phyloP scores from a whole-genome alignment of 495 filamentous ascomycete species.

The Delitschia confertaspora region DNA sequence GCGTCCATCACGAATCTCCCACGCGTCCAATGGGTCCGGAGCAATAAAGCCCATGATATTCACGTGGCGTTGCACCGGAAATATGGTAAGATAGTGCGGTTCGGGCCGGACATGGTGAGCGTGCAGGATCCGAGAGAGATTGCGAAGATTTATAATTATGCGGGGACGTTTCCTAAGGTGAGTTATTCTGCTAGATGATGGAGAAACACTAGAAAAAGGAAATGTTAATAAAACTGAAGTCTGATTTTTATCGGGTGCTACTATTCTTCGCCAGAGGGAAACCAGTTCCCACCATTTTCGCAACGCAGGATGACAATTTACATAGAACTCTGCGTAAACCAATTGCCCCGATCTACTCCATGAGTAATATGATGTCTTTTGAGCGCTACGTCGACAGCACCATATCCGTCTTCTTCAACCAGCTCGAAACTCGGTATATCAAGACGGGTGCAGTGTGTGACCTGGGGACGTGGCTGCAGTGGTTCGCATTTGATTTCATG shows the following conservation, averaged over 20 bases:
- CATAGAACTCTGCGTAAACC: background rate
- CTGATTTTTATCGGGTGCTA: slow-evolving; percentile 1
- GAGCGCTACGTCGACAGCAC: slow-evolving; percentile 37
- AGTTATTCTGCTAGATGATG: background rate
- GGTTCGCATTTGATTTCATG: slow-evolving; percentile 34
- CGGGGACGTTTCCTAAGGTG: slow-evolving; percentile 24
- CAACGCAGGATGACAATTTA: slow-evolving; percentile 27
- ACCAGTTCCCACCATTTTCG: slow-evolving; percentile 28
- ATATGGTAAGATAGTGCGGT: slow-evolving; percentile 43
- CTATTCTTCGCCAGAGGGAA: background rate
- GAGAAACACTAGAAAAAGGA: background rate
- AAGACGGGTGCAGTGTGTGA: slow-evolving; percentile 16
- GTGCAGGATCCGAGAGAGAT: slow-evolving; percentile 40
- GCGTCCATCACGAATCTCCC: slow-evolving; percentile 38
- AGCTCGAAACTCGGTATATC: slow-evolving; percentile 30
- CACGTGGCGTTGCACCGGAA: slow-evolving; percentile 36
- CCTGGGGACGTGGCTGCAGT: slow-evolving; percentile 35
- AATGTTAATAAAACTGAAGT: background rate
- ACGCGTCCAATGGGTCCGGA: slow-evolving; percentile 34
- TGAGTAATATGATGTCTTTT: slow-evolving; percentile 36
- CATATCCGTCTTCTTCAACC: slow-evolving; percentile 29
- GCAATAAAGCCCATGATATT: slow-evolving; percentile 35
- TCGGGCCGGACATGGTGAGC: slow-evolving; percentile 41
- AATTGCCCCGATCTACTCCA: slow-evolving; percentile 34
- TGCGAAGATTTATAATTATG: slow-evolving; percentile 10